Conservation (phyloP, 176 grass and related monocot genomes). For the Carex cristatella region DNA sequence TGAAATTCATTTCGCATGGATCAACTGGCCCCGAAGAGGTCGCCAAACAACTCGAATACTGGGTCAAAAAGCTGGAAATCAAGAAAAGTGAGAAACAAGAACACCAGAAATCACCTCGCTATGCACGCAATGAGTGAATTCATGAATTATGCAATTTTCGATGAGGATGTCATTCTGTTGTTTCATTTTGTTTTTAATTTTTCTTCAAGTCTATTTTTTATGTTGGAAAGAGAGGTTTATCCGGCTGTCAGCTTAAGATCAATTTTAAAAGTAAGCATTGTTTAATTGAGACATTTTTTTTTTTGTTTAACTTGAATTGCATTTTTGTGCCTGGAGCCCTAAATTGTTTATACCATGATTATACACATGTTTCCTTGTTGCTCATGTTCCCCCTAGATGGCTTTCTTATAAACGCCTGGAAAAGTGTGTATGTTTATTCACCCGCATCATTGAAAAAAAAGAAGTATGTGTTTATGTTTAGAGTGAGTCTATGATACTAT, state of each 20-base stretch:
- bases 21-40: conserved; percentile 78
- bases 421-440: background rate
- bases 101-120: background rate
- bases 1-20: conserved; percentile 84
- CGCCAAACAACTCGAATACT: conserved; percentile 62
- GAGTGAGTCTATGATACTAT: no score
- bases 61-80: conserved; percentile 51
- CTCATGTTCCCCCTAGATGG: background rate
- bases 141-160: background rate
- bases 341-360: background rate
- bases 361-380: background rate
- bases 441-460: background rate
- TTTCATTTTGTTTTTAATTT: background rate
- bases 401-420: background rate
- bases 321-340: background rate
- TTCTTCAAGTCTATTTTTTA: background rate
- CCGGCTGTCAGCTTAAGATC: background rate
- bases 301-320: background rate
- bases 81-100: conserved; percentile 28
- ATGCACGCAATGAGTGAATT: background rate
- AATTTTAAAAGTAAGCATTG: background rate
- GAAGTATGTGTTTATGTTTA: no score
- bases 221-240: background rate
- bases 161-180: conserved; percentile 3
- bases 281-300: background rate